These are phyloP conservation scores for Micromonas commoda DNA, from an alignment of 139 green algal species.

Conservation along the genomic window DNA sequence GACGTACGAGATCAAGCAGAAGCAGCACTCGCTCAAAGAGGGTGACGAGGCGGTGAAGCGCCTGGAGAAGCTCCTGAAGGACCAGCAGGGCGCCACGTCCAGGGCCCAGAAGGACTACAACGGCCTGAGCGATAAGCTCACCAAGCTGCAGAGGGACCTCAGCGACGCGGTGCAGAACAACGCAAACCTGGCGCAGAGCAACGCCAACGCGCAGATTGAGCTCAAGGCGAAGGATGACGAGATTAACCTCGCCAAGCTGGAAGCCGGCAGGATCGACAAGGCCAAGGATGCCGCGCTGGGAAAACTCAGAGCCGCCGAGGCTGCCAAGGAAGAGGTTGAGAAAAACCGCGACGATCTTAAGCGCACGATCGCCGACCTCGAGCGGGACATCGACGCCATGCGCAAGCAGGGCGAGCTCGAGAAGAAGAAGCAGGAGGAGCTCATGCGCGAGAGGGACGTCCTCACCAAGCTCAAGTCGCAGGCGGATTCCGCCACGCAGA, in stretches of 20 bases:
- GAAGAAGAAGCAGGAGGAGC: constrained; percentile 73
- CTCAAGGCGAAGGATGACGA: constrained; percentile 78
- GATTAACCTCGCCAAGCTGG: constrained; percentile 52
- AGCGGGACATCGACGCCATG: constrained; percentile 33
- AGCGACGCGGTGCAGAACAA: constrained; percentile 84
- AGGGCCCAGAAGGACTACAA: constrained; percentile 82
- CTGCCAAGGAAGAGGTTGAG: constrained; percentile 52
- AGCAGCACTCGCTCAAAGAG: constrained; percentile 44
- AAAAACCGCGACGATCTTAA: constrained; percentile 39
- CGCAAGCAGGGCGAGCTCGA: constrained; percentile 44
- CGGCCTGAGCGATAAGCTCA: constrained; percentile 68
- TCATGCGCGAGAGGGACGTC: constrained; percentile 73
- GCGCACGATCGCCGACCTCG: constrained; percentile 18
- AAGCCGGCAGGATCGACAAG: constrained; percentile 62
- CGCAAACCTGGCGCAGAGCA: constrained; percentile 77
- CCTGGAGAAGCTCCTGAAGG: constrained; percentile 61
- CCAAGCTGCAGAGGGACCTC: constrained; percentile 80
- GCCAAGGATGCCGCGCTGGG: constrained; percentile 41
- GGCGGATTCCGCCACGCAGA: constrained; percentile 70
- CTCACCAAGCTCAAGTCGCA: constrained; percentile 77
- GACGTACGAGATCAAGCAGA: constrained; percentile 68
- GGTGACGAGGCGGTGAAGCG: constrained; percentile 50
- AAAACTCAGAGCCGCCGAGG: constrained; percentile 53
- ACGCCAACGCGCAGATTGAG: constrained; percentile 71
- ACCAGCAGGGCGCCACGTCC: constrained; percentile 56